These are phyloP conservation scores for Eimeria sp. DNA, from an alignment of 169 alveolate species.

Conservation along the genomic window DNA sequence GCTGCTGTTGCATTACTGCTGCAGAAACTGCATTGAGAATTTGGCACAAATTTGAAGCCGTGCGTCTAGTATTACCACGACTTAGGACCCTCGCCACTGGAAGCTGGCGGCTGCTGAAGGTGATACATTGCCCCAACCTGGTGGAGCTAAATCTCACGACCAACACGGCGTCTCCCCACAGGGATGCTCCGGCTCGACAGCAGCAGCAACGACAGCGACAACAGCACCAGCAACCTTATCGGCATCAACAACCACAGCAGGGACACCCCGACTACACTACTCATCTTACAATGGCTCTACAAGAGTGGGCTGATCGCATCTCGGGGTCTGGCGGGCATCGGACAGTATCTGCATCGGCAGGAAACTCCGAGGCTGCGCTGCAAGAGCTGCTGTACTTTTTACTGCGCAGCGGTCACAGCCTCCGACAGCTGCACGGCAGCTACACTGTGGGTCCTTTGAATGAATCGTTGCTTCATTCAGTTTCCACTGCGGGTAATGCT, in stretches of 20 bases:
- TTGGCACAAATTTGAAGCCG: conserved; percentile 18
- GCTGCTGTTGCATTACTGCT: conserved; percentile 54
- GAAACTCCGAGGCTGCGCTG: conserved; percentile 27
- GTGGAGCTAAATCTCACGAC: conserved; percentile 65
- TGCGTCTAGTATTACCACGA: conserved; percentile 41
- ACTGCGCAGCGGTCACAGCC: conserved; percentile 59
- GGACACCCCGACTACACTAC: conserved; percentile 7
- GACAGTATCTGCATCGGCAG: not conserved
- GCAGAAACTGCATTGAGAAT: conserved; percentile 51
- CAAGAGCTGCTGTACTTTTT: conserved; percentile 58
- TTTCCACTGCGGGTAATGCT: conserved; percentile 32
- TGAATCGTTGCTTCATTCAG: conserved; percentile 51
- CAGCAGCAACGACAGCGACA: conserved; percentile 58
- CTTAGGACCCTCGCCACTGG: conserved; percentile 45
- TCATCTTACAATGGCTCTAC: conserved; percentile 26
- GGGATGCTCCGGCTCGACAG: not conserved
- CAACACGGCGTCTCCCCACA: conserved; percentile 35
- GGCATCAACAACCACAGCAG: conserved; percentile 20
- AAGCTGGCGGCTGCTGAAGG: conserved; percentile 73
- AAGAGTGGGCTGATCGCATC: conserved; percentile 48
- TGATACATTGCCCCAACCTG: conserved; percentile 59
- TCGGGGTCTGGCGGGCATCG: conserved; percentile 46
- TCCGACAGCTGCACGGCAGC: conserved; percentile 49
- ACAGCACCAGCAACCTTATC: conserved; percentile 19
- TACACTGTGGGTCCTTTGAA: conserved; percentile 50